phyloP scores from a whole-genome alignment of 345 rosid species.

The Sonneratia alba region DNA sequence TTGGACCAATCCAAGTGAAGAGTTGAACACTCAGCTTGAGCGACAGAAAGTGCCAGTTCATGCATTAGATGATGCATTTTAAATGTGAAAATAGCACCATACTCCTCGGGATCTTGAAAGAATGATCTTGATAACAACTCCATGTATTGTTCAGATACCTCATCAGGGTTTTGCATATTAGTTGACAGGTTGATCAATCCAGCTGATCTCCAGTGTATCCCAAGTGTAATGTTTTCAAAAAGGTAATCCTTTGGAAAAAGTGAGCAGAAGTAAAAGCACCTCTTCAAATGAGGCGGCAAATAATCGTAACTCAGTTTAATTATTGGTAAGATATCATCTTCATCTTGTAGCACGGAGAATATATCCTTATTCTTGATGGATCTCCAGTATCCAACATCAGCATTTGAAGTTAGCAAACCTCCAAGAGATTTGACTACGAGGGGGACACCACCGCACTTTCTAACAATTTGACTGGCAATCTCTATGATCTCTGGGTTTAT shows the following conservation, averaged over 20 bases:
- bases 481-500: background rate
- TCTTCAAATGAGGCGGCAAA: slow-evolving; percentile 7
- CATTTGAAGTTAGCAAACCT: background rate
- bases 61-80: slow-evolving; percentile 18
- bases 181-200: background rate
- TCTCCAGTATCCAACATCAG: background rate
- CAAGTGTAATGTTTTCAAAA: too few species aligned
- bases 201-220: background rate
- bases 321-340: background rate
- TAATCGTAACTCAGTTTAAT: background rate
- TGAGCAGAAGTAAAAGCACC: background rate
- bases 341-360: background rate
- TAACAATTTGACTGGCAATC: background rate
- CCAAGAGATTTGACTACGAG: background rate
- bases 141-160: slow-evolving; percentile 13
- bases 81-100: background rate
- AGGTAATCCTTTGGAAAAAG: background rate
- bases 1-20: background rate
- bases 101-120: slow-evolving; percentile 8
- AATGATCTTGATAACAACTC: slow-evolving; percentile 15
- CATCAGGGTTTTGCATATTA: slow-evolving; percentile 7
- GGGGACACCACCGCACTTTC: background rate
- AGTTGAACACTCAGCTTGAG: background rate
- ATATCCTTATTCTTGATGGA: background rate
- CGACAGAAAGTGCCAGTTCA: slow-evolving; percentile 13